phyloP scores from a whole-genome alignment of 2,329 filamentous ascomycete genomes.

The Pseudopithomyces maydicus region DNA sequence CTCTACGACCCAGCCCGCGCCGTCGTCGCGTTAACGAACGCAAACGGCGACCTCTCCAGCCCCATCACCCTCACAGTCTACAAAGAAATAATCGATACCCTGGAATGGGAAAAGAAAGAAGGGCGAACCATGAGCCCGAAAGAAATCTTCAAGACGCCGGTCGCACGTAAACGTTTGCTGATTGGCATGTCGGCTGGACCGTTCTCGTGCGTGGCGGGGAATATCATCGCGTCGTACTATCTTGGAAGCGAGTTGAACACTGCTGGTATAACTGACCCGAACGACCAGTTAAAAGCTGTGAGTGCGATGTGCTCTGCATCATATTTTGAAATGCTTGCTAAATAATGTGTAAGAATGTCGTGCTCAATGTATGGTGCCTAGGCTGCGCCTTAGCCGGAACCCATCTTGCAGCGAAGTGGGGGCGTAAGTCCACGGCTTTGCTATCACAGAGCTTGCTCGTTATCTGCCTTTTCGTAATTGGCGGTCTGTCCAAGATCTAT shows the following conservation, averaged over 20 bases:
- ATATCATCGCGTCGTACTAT: slow-evolving; percentile 50
- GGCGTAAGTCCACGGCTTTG: slow-evolving; percentile 52
- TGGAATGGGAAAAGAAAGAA: slow-evolving; percentile 52
- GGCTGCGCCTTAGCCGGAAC: slow-evolving; percentile 51
- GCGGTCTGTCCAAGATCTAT: slow-evolving; percentile 10
- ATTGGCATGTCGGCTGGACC: slow-evolving; percentile 46
- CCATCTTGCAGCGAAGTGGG: slow-evolving; percentile 49
- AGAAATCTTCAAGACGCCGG: slow-evolving; percentile 46
- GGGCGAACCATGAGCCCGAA: slow-evolving; percentile 43
- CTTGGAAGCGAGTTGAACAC: slow-evolving; percentile 50
- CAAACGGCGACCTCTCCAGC: slow-evolving; percentile 50
- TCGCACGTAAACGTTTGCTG: slow-evolving; percentile 45
- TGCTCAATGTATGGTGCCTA: slow-evolving; percentile 59
- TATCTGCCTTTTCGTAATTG: slow-evolving; percentile 15
- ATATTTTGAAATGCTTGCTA: not conserved
- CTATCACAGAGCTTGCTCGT: slow-evolving; percentile 31
- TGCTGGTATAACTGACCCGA: slow-evolving; percentile 52
- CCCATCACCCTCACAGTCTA: slow-evolving; percentile 40
- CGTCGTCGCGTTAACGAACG: slow-evolving; percentile 51
- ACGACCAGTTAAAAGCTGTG: slow-evolving; percentile 49
- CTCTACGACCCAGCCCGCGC: slow-evolving; percentile 49
- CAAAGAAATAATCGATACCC: slow-evolving; percentile 54
- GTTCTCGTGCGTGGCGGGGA: slow-evolving; percentile 45
- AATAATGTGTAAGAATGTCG: slow-evolving; percentile 48
- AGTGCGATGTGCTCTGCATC: not conserved